A percentile compares a stretch with the other conserved stretches of the same genome.
These are phyloP conservation scores for Cymbopogon flexuosus DNA, from an alignment of 202 grass and related monocot genomes.

Conservation along the genomic window DNA sequence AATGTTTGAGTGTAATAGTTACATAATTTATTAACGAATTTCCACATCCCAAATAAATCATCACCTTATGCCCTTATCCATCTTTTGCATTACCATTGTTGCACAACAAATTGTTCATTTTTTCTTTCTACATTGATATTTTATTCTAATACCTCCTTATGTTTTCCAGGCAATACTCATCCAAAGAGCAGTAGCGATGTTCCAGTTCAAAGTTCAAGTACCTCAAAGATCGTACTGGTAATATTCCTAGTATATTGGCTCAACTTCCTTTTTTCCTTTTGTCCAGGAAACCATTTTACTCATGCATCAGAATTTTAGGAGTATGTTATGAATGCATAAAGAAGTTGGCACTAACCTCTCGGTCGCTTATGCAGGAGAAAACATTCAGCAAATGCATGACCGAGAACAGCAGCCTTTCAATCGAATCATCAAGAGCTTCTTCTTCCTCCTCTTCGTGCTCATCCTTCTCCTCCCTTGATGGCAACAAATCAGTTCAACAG, in stretches of 20 bases:
- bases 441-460: slow-evolving; percentile 80
- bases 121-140: not conserved
- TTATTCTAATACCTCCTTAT: slow-evolving; percentile 5
- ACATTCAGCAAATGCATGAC: slow-evolving; percentile 71
- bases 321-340: not conserved
- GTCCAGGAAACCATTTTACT: not conserved
- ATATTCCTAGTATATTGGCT: slow-evolving; percentile 16
- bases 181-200: slow-evolving; percentile 27
- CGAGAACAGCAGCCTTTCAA: slow-evolving; percentile 63
- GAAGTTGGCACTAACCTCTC: slow-evolving; percentile 10
- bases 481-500: slow-evolving; percentile 54
- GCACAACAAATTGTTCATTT: not conserved
- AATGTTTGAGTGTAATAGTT: slow-evolving; percentile 4
- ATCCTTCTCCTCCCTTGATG: slow-evolving; percentile 77
- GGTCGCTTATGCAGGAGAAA: slow-evolving; percentile 58
- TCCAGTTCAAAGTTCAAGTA: slow-evolving; percentile 31
- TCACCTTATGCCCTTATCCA: slow-evolving; percentile 9
- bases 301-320: not conserved
- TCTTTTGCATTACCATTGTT: slow-evolving; percentile 1
- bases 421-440: slow-evolving; percentile 83
- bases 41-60: not conserved
- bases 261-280: not conserved
- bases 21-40: not conserved
- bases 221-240: slow-evolving; percentile 48
- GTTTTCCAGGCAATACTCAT: slow-evolving; percentile 31